Base-by-base conservation (phyloP, 2,329 filamentous ascomycete species). In the Didymellaceae sp. region DNA sequence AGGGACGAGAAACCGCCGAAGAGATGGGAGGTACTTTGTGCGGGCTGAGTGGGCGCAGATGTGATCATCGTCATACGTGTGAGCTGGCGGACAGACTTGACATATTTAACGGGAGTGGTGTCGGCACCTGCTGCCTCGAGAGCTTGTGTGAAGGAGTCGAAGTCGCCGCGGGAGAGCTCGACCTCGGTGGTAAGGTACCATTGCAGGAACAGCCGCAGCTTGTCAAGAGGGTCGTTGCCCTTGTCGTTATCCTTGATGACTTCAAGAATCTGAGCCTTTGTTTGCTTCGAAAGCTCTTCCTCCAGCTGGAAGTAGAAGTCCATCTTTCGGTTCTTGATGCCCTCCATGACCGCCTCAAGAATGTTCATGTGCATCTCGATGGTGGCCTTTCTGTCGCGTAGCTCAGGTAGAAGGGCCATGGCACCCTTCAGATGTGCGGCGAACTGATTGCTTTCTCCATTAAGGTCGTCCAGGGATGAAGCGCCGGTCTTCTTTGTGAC, bases 311-410 rank as follows among this genome's bases (percentile, higher is more conserved):
- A 99, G 75, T 90, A 99, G 71, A 94, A 94, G 71, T 99, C 94
- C 5, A 99, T 80, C 72, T 97, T 92, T 13, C 94, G 86, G 62
- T 96, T 90, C 71, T 97, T 97, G 74, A 97, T 96, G 1, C 91
- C 92, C 63, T 86, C 84, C 48, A 88, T 74, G 8, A 88, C 71
- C 1, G 90, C 90, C 1, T 92, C 93, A 3, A 95, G 81, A 52
- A 97, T 96, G 70, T 96, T 97, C 94, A 99, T 99, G 73, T 99
- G 94, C 89, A 97, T 97, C 45, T 66, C 94, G 5, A 99, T 82
- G 2, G 62, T 68, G 1, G 66, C 86, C 72, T 99, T 99, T 52
- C 94, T 86, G 73, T 97, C 94, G 57, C 91, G 83, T 59, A 99
- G 80, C 72, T 97, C 93, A 0, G 94, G 95, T 11, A 99, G 80